These are phyloP conservation scores for Zygoascus biomembranicola DNA, from an alignment of 805 yeast genomes.

Conservation along the genomic window DNA sequence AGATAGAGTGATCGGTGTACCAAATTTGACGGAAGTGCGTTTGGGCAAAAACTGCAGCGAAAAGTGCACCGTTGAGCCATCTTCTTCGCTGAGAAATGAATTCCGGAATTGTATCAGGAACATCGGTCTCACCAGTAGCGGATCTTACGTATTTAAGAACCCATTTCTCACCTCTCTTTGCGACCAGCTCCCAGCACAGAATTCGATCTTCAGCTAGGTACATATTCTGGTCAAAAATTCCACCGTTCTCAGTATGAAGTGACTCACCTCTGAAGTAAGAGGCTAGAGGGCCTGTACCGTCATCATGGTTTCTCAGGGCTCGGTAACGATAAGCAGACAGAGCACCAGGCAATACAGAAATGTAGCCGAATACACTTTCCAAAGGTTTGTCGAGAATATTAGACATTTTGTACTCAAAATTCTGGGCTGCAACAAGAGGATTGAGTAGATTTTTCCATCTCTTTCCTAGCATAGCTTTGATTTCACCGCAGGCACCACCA, in stretches of 20 bases:
- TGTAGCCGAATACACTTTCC: constrained; percentile 88
- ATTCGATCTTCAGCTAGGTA: constrained; percentile 95
- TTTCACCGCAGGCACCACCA: constrained; percentile 99
- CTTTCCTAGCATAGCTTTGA: constrained; percentile 89
- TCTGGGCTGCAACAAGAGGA: constrained; percentile 93
- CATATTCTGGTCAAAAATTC: constrained; percentile 93
- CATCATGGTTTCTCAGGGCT: constrained; percentile 76
- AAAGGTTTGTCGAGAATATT: constrained; percentile 90
- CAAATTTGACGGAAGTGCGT: constrained; percentile 81
- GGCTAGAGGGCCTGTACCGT: constrained; percentile 85
- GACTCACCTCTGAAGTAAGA: constrained; percentile 88
- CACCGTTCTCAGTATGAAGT: constrained; percentile 40
- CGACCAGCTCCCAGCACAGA: constrained; percentile 91
- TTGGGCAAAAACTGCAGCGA: constrained; percentile 89
- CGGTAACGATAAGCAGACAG: constrained; percentile 87
- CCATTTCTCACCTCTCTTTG: constrained; percentile 78
- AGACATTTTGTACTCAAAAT: constrained; percentile 95
- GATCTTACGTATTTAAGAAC: constrained; percentile 83
- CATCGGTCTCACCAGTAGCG: constrained; percentile 95
- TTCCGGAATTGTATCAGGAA: constrained; percentile 90
- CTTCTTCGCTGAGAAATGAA: constrained; percentile 93
- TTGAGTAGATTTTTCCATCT: constrained; percentile 73
- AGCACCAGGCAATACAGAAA: constrained; percentile 92
- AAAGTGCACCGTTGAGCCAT: constrained; percentile 97
- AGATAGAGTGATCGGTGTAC: constrained; percentile 74